Evolutionary conservation across 192 early-diverging fungal genomes (phyloP).

Genomic region (Coemansia sp.): DNA sequence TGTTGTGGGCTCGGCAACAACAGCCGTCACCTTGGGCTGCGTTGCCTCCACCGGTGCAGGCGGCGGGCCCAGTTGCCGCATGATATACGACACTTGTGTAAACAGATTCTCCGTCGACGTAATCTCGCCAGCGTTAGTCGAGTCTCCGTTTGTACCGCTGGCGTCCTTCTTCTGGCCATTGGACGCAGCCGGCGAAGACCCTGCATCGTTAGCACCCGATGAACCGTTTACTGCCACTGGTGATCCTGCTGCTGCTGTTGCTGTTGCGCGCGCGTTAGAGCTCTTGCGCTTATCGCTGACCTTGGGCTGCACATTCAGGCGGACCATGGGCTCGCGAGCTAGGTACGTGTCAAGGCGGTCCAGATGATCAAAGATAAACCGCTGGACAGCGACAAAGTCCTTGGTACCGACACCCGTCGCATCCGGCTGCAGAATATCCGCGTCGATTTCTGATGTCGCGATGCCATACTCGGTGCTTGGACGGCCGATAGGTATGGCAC

Average conservation of each 20-base stretch:
- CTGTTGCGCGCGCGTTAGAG: slow-evolving; percentile 17
- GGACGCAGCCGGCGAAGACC: background rate
- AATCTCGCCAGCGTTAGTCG: slow-evolving; percentile 18
- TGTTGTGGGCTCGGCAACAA: slow-evolving; percentile 18
- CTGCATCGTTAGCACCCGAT: background rate
- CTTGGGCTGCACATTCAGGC: slow-evolving; percentile 37
- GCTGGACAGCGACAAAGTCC: slow-evolving; percentile 63
- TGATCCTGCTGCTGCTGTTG: slow-evolving; percentile 1
- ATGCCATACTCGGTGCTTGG: slow-evolving; percentile 41
- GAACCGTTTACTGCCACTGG: slow-evolving; percentile 4
- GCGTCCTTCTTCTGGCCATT: slow-evolving; percentile 13
- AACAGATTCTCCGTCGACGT: slow-evolving; percentile 68
- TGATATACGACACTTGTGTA: slow-evolving; percentile 78
- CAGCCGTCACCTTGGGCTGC: slow-evolving; percentile 27
- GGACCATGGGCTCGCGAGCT: slow-evolving; percentile 59
- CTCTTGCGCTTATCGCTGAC: slow-evolving; percentile 44
- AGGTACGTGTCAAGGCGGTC: slow-evolving; percentile 72
- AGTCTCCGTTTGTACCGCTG: background rate
- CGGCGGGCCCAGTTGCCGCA: slow-evolving; percentile 87
- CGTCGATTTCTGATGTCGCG: slow-evolving; percentile 27
- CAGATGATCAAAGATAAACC: slow-evolving; percentile 68
- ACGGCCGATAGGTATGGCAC: slow-evolving; percentile 16
- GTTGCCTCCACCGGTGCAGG: slow-evolving; percentile 58
- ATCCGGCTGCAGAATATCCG: slow-evolving; percentile 17
- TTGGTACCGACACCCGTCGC: slow-evolving; percentile 45